Percentiles rank a stretch among this genome's conserved stretches.
These are phyloP conservation scores for Fusarium phyllophilum DNA, from an alignment of 2,329 filamentous ascomycete species.

Conservation along the genomic window DNA sequence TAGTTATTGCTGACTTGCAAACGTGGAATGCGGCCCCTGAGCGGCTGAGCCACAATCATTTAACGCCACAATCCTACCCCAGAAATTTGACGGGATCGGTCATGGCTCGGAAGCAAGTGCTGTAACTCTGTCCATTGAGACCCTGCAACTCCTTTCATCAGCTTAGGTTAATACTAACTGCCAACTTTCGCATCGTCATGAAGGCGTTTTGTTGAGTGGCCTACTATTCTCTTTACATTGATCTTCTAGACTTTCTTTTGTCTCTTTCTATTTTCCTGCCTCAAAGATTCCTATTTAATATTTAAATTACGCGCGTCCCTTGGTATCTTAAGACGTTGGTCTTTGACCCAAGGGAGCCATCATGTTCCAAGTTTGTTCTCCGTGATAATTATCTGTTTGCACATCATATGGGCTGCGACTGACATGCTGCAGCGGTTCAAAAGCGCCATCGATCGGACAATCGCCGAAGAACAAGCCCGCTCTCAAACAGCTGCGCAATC, in stretches of 20 bases:
- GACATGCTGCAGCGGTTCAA: constrained; percentile 73
- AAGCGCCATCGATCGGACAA: constrained; percentile 85
- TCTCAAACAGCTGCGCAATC: constrained; percentile 67
- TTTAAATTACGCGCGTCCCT: constrained; percentile 28
- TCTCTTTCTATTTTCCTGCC: background rate
- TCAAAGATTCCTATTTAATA: background rate
- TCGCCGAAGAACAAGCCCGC: constrained; percentile 90
- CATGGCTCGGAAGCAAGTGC: constrained; percentile 10
- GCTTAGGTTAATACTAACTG: background rate
- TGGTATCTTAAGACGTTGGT: constrained; percentile 30
- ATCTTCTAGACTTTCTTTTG: constrained; percentile 6
- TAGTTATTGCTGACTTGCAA: background rate
- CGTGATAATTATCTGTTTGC: background rate
- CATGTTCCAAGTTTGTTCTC: constrained; percentile 49
- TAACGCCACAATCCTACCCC: constrained; percentile 28
- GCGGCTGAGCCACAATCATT: constrained; percentile 26
- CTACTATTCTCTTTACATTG: background rate
- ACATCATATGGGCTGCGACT: background rate
- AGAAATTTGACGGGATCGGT: constrained; percentile 21
- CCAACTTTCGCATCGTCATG: constrained; percentile 23
- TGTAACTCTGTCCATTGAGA: constrained; percentile 33
- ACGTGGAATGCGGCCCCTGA: constrained; percentile 11
- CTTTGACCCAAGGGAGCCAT: constrained; percentile 34
- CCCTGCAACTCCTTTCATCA: constrained; percentile 40
- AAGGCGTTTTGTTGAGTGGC: constrained; percentile 26